A percentile compares a stretch with the other conserved stretches of the same genome.
phyloP scores from a whole-genome alignment of 768 basidiomycete genomes.

The Hygrophorus russula region DNA sequence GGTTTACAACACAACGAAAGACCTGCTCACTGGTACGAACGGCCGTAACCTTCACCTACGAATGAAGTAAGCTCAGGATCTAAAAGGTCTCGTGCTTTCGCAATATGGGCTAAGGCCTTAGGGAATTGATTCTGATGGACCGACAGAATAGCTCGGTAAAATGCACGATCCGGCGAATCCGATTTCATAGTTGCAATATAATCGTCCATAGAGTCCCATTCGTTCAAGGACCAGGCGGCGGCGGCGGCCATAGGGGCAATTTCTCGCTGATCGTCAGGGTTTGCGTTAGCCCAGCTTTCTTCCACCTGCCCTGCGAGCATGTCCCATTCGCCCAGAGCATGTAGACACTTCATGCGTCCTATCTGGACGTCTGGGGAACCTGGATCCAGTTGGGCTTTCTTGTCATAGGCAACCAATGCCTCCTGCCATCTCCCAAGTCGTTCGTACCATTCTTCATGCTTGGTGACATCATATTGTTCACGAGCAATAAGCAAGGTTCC shows the following conservation, averaged over 20 bases:
- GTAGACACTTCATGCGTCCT: slow-evolving; percentile 90
- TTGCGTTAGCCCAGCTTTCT: slow-evolving; percentile 77
- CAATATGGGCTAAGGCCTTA: slow-evolving; percentile 82
- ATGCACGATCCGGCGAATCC: slow-evolving; percentile 89
- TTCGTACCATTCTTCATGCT: slow-evolving; percentile 98
- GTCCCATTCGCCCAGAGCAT: slow-evolving; percentile 98
- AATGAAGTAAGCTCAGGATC: slow-evolving; percentile 87
- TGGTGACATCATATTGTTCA: slow-evolving; percentile 80
- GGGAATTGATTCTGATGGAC: slow-evolving; percentile 96
- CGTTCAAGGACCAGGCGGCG: slow-evolving; percentile 91
- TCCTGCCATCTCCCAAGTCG: slow-evolving; percentile 94
- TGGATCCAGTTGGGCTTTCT: slow-evolving; percentile 66
- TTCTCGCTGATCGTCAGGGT: slow-evolving; percentile 72
- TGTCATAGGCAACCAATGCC: slow-evolving; percentile 77
- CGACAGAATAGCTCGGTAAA: slow-evolving; percentile 91
- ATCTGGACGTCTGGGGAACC: slow-evolving; percentile 67
- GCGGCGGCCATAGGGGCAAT: slow-evolving; percentile 97
- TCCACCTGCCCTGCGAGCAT: slow-evolving; percentile 76
- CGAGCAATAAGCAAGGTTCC: slow-evolving; percentile 87
- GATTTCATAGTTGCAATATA: slow-evolving; percentile 89
- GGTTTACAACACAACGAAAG: not conserved
- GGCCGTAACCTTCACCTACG: slow-evolving; percentile 93
- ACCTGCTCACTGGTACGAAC: slow-evolving; percentile 81
- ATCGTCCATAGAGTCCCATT: slow-evolving; percentile 98
- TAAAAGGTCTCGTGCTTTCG: slow-evolving; percentile 83